Evolutionary conservation across 345 rosid species (phyloP).

Genomic region (Pistacia integerrima): DNA sequence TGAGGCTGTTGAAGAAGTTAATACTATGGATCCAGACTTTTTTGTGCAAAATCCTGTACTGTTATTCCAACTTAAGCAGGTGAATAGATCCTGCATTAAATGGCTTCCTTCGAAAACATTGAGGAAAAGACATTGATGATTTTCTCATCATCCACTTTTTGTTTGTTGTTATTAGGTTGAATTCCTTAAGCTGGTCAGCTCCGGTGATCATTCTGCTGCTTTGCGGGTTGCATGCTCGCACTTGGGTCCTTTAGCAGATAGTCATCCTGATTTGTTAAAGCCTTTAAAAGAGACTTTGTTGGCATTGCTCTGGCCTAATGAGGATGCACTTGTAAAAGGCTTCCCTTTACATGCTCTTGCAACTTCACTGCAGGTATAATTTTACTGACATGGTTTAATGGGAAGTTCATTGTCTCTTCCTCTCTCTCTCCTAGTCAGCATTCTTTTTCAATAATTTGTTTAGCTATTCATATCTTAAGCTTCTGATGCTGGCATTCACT

Average conservation of each 20-base stretch:
- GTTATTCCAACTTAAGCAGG: slow-evolving; percentile 94
- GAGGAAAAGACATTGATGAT: not conserved
- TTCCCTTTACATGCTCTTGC: slow-evolving; percentile 75
- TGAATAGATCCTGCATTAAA: slow-evolving; percentile 23
- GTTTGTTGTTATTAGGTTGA: slow-evolving; percentile 61
- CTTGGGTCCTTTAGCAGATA: slow-evolving; percentile 88
- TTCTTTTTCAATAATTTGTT: not conserved
- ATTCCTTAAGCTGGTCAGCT: slow-evolving; percentile 74
- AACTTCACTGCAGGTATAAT: slow-evolving; percentile 80
- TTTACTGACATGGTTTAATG: not conserved
- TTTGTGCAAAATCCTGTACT: slow-evolving; percentile 67
- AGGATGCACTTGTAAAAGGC: slow-evolving; percentile 55
- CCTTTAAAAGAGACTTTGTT: slow-evolving; percentile 86
- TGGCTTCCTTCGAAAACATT: slow-evolving; percentile 3
- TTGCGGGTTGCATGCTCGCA: slow-evolving; percentile 79
- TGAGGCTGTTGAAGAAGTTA: slow-evolving; percentile 78
- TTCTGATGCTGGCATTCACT: not conserved
- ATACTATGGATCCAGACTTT: slow-evolving; percentile 66
- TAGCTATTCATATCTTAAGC: not conserved
- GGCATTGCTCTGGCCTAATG: slow-evolving; percentile 67
- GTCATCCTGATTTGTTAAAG: slow-evolving; percentile 64
- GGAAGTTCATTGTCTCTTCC: not conserved
- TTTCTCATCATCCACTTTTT: not conserved
- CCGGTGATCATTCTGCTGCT: slow-evolving; percentile 80
- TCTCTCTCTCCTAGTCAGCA: not conserved